Evolutionary conservation across 2,329 filamentous ascomycete genomes (phyloP).

Genomic region (Hawksworthiomyces lignivorus): DNA sequence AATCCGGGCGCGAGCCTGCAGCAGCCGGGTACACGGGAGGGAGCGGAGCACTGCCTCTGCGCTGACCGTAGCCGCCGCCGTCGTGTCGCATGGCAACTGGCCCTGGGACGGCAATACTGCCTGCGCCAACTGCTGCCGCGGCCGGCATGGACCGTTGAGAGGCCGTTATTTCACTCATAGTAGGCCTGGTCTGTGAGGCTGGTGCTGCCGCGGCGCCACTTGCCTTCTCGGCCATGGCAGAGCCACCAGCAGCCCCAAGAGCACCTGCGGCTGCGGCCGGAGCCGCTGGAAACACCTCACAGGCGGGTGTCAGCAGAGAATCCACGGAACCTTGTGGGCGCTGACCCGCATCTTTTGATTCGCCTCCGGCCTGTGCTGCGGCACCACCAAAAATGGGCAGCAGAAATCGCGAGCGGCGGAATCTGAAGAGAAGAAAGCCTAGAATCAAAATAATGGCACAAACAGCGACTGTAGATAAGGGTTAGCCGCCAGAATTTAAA

Average conservation of each 20-base stretch:
- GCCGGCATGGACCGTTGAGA: too few relatives aligned
- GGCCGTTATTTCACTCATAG: too few relatives aligned
- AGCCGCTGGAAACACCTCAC: conserved; percentile 40
- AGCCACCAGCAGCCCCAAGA: neutral
- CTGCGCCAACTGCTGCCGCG: too few relatives aligned
- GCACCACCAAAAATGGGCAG: conserved; percentile 3
- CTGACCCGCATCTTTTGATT: neutral
- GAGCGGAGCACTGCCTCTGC: too few relatives aligned
- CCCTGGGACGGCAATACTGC: too few relatives aligned
- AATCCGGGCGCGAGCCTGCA: neutral
- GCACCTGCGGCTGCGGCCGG: neutral
- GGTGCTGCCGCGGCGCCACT: too few relatives aligned
- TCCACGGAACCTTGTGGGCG: neutral
- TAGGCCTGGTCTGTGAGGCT: too few relatives aligned
- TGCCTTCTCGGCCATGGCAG: conserved; percentile 1
- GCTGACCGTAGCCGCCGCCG: too few relatives aligned
- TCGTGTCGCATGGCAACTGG: too few relatives aligned
- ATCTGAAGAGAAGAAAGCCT: conserved; percentile 6
- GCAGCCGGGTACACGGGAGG: too few relatives aligned
- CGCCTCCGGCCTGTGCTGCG: neutral
- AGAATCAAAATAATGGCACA: neutral
- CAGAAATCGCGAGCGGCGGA: conserved; percentile 5
- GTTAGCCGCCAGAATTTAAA: neutral
- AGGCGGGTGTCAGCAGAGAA: conserved; percentile 20
- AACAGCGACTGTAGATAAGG: neutral